Percentiles rank a stretch among this genome's conserved stretches.
Conservation (phyloP, 2,329 filamentous ascomycete genomes). For the Coniochaeta hoffmannii region DNA sequence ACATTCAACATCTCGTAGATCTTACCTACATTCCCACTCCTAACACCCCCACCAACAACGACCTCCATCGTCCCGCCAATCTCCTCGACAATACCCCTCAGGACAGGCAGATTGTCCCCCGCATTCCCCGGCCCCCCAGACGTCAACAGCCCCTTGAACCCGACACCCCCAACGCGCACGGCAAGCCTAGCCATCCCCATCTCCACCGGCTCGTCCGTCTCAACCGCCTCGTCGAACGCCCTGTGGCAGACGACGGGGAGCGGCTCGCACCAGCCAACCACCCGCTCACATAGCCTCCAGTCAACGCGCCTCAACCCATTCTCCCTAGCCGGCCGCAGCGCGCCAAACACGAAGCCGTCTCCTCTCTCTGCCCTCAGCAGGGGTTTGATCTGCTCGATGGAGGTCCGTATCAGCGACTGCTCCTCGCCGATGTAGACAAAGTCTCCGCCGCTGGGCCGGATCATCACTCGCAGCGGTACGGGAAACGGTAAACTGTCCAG, state of each 20-base stretch:
- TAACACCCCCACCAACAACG: slow-evolving; percentile 45
- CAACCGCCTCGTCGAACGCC: slow-evolving; percentile 44
- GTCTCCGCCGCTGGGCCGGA: slow-evolving; percentile 43
- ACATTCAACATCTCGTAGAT: not conserved
- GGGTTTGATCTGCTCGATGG: slow-evolving; percentile 30
- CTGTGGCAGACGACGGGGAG: slow-evolving; percentile 46
- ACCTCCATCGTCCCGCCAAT: slow-evolving; percentile 33
- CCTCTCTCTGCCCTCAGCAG: slow-evolving; percentile 31
- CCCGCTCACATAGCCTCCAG: slow-evolving; percentile 25
- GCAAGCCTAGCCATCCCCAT: slow-evolving; percentile 20
- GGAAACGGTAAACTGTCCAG: slow-evolving; percentile 9
- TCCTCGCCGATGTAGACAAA: slow-evolving; percentile 42
- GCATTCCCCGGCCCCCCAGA: slow-evolving; percentile 40
- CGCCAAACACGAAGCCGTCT: slow-evolving; percentile 52
- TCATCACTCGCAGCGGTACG: slow-evolving; percentile 45
- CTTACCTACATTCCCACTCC: slow-evolving; percentile 28
- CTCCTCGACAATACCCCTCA: slow-evolving; percentile 27
- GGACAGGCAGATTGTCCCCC: slow-evolving; percentile 26
- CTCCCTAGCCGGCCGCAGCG: slow-evolving; percentile 20
- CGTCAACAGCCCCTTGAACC: slow-evolving; percentile 45
- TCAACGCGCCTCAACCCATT: slow-evolving; percentile 26
- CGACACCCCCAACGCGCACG: slow-evolving; percentile 31
- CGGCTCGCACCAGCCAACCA: slow-evolving; percentile 34
- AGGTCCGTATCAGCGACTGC: slow-evolving; percentile 31
- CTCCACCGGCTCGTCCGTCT: not conserved